Base-by-base conservation (phyloP, 2,329 filamentous ascomycete genomes). In the Alternaria tenuissima region DNA sequence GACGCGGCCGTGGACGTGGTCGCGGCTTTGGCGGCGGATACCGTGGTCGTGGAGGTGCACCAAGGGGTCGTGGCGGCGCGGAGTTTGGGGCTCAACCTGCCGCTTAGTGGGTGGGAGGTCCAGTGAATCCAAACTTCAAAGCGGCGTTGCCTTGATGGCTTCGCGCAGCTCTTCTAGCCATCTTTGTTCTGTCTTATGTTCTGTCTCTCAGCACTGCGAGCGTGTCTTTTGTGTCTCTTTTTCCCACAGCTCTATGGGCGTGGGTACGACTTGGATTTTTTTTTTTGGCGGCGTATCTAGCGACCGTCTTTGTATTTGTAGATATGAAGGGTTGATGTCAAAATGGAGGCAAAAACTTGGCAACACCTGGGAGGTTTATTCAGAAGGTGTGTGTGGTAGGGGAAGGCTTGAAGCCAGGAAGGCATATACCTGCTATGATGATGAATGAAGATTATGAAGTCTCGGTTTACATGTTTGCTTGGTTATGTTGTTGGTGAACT, bases 1-100 rank as follows among this genome's bases (percentile, higher is more conserved):
- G 92, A 22, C 87, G 91, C 49, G 89, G 90, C 26, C 81, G 85
- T 54, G 85, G 85, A 32, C 84, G 85, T 53, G 85, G 85, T 34
- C 83, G 85, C 16, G 73, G 82, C 44, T 67, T 66, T 43, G 82
- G 83, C 42, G 82, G 83, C 57, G 38, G 83, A 55, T 76, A 72
- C 63, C 78, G 81, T 59, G 82, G 84, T 26, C 82, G 81, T 59
- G 79, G 81, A 52, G 79, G 81, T 53, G 81, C 63, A n/a, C 66
- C 74, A 20, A 55, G 74, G 38, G 65, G 67, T 5, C 70, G 70
- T 12, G 73, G 72, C 38, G 73, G 72, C 52, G 67, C 64, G n/a
- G 66, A 66, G 46, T 68, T 70, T 46, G 61, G 61, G 46, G 70
- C 70, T 34, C 68, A 71, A 49, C 62, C 69, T 44, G 63, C 65